Evolutionary conservation across 139 green algal genomes (phyloP), one percentile per base, ranked within the genome.

Genomic region (Tetraselmis striata): DNA sequence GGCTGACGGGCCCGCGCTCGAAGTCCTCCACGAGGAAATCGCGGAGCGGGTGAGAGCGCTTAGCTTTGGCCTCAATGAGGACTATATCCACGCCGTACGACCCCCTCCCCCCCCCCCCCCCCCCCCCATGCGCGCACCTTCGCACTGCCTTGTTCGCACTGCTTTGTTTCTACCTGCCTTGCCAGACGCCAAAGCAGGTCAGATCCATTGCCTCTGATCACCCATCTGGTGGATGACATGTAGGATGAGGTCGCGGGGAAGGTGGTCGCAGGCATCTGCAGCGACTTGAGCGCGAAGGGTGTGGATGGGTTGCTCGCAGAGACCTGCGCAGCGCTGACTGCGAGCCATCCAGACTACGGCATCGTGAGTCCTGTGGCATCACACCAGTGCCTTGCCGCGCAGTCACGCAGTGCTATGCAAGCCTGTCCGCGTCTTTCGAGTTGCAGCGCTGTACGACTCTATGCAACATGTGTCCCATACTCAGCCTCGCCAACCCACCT

Each of bases 261-360:
- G 45, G 45, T 67, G 45, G 45, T 67, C 18, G 5, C 45, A 2
- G 96, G 96, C 28, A 95, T 99, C 0, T 99, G 98, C 90, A 95
- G 95, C 79, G 97, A 96, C 45, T 95, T 99, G n/a, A 98, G 93
- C 27, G 99, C 97, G 0, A 91, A 85, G 29, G 96, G 99, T 91
- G 91, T 99, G 11, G 97, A 99, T 84, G 96, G 99, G 87, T 90
- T 99, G 1, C 96, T 96, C 0, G 95, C 96, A 30, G 96, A 99
- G 89, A 99, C 97, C 23, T 95, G 96, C 32, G 97, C 97, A 26
- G 93, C 96, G 2, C 93, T 99, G 86, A 98, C 96, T 0, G 95
- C 96, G 30, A 98, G 90, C 1, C 97, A 99, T 85, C 97, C 97
- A 27, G 96, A 99, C 92, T 99, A 99, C 88, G 95, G 96, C 11